Evolutionary conservation across 148 eudicot genomes (phyloP).

Genomic region (Oxyria digyna): DNA sequence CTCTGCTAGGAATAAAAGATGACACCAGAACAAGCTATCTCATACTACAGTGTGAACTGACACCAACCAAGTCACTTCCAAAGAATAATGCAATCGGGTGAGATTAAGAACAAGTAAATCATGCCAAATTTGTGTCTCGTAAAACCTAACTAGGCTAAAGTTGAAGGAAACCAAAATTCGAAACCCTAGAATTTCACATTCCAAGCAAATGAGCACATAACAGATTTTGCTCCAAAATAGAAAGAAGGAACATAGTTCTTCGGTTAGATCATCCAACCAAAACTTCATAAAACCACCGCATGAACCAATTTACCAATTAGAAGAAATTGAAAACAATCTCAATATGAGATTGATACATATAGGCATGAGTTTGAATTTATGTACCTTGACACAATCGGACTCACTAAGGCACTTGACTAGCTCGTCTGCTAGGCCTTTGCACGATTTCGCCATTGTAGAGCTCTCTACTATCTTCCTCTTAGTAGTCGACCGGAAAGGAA

Average conservation of each 20-base stretch:
- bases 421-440: constrained; percentile 81
- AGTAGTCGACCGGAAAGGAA: background rate
- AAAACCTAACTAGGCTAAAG: background rate
- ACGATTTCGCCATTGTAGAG: constrained; percentile 64
- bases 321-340: background rate
- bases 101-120: background rate
- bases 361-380: background rate
- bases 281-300: background rate
- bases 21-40: background rate
- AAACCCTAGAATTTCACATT: constrained; percentile 4
- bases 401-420: constrained; percentile 88
- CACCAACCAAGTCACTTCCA: background rate
- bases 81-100: background rate
- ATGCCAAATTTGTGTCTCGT: background rate
- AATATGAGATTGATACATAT: background rate
- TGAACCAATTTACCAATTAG: background rate
- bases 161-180: background rate
- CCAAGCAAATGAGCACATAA: background rate
- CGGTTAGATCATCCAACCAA: background rate
- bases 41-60: background rate
- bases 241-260: background rate
- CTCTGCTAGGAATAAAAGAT: background rate
- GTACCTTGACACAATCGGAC: constrained; percentile 78
- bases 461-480: background rate
- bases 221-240: background rate